Base-by-base conservation (phyloP, 176 grass and related monocot species). In the Zizania latifolia region DNA sequence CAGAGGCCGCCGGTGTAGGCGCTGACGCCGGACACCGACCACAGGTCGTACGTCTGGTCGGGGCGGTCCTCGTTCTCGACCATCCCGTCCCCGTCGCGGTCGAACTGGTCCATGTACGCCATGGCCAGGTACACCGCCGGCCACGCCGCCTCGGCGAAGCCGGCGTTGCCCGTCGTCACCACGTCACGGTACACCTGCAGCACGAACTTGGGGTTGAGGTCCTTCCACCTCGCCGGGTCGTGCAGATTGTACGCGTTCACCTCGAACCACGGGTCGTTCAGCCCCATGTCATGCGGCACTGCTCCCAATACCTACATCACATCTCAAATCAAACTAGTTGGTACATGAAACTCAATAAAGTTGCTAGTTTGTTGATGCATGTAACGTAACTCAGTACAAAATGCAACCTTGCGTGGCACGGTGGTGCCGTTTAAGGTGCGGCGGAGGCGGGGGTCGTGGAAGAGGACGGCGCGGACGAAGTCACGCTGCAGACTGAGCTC, bases 101-200 rank as follows among this genome's bases (percentile, higher is more conserved):
- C 94, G 41, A 98, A 94, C 85, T 94, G 94, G 46, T 93, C 71
- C 94, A 97, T 97, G 86, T 89, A 98, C 7, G 91, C 91, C 91
- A 98, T 92, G 36, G 91, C 91, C 58, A 92, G 21, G 64, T 92
- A 98, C 53, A 93, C 94, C 3, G 94, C 92, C 2, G 94, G 94
- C 91, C 94, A 98, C 12, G 70, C 72, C 17, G 90, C 82, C 34
- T 2, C 65, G 1, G 89, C 88, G 58, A 97, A 92, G 43, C 57
- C 67, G 23, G 27, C 79, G 69, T 89, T 55, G 19, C 84, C 90
- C 4, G 91, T 98, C 0, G 76, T 60, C 33, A 77, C 69, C 17
- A 53, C 81, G 61, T 89, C 94, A 34, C 91, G 88, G 77, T 92
- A 92, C 21, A 89, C 59, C 78, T 89, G 86, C 4, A 92, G 84